Conservation (phyloP, 23 red algal species). For the Gracilaria domingensis region DNA sequence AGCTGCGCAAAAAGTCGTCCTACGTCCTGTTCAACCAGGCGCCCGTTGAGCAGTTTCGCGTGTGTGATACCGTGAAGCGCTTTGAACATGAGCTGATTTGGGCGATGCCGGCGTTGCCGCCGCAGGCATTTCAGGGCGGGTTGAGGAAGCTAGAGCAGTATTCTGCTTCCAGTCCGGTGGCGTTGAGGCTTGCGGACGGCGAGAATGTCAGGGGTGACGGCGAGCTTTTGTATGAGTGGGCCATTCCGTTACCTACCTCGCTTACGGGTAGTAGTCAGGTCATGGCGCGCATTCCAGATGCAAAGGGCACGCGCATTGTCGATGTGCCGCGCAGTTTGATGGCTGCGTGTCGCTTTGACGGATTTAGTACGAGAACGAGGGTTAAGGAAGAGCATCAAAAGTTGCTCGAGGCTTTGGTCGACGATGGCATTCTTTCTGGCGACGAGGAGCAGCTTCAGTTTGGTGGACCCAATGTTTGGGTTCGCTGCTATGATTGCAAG, state of each 20-base stretch:
- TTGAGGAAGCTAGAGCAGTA: conserved; percentile 43
- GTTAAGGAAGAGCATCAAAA: neutral
- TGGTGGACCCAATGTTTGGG: conserved; percentile 37
- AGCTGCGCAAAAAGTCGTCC: neutral
- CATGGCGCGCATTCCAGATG: neutral
- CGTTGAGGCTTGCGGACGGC: conserved; percentile 10
- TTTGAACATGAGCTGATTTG: conserved; percentile 38
- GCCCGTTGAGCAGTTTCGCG: conserved; percentile 16
- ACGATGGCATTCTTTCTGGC: neutral
- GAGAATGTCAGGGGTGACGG: neutral
- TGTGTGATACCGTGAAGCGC: neutral
- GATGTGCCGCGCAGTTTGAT: neutral
- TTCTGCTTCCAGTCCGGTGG: conserved; percentile 28
- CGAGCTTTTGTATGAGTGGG: conserved; percentile 41
- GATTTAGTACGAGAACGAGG: neutral
- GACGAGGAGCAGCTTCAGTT: neutral
- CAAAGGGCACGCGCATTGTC: neutral
- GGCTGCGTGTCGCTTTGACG: conserved; percentile 35
- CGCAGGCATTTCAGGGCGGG: conserved; percentile 43
- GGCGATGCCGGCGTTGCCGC: conserved; percentile 34
- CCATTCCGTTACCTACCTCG: conserved; percentile 23
- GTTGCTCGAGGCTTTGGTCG: conserved; percentile 3
- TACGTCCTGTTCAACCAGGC: conserved; percentile 36
- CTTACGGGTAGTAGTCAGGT: conserved; percentile 17
- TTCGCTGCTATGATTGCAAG: conserved; percentile 43